Conservation (phyloP, 108 stramenopile genomes). For the Cyclotella kingstonii region DNA sequence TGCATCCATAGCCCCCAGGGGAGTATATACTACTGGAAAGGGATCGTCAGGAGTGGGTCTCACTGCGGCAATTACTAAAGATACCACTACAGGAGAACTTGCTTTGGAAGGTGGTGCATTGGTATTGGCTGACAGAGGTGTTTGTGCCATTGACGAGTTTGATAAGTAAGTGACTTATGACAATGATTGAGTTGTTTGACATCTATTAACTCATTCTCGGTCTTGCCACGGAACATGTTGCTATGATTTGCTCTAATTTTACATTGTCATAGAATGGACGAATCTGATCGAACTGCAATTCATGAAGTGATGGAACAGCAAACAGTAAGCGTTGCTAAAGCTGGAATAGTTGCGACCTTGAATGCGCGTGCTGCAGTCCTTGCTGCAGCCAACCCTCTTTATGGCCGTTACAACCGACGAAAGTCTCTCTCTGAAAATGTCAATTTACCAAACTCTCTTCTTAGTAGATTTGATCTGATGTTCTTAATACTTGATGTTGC, state of each 20-base stretch:
- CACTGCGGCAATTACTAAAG: constrained; percentile 96
- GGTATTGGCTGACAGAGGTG: constrained; percentile 97
- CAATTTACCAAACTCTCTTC: constrained; percentile 95
- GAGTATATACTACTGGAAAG: constrained; percentile 98
- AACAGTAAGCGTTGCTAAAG: constrained; percentile 97
- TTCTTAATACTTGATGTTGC: constrained; percentile 95
- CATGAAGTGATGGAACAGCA: constrained; percentile 99
- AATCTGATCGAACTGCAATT: constrained; percentile 95
- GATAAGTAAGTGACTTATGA: constrained; percentile 63
- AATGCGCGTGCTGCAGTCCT: constrained; percentile 98
- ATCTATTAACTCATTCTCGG: too few relatives aligned
- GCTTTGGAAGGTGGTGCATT: constrained; percentile 98
- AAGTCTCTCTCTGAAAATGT: constrained; percentile 93
- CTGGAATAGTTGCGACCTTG: constrained; percentile 97
- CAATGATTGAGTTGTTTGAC: not conserved
- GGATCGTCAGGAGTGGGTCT: constrained; percentile 97
- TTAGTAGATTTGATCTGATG: constrained; percentile 98
- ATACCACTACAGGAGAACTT: constrained; percentile 93
- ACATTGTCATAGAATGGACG: constrained; percentile 79
- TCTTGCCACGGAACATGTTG: too few relatives aligned
- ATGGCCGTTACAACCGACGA: constrained; percentile 89
- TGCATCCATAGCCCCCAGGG: constrained; percentile 90
- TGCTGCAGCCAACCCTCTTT: constrained; percentile 98
- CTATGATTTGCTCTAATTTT: too few relatives aligned
- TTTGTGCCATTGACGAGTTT: constrained; percentile 98